Evolutionary conservation across 768 basidiomycete genomes (phyloP), one percentile per base, ranked within the genome.

Genomic region (Auriscalpium vulgare): DNA sequence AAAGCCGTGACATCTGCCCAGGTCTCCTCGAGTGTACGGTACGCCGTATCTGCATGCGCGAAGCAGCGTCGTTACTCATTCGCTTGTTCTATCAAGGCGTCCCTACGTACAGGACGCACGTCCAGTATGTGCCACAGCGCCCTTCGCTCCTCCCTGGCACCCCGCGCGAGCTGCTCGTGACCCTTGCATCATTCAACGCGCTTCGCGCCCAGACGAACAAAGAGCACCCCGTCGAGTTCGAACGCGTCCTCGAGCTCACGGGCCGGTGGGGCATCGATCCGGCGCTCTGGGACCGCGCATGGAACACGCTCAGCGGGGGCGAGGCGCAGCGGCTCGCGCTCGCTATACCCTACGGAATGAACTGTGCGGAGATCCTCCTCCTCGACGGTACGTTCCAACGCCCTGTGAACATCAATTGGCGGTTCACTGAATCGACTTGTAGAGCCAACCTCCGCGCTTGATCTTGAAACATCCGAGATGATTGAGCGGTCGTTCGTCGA

Each of bases 391-490:
- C 14, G 50, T 48, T 8, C 43, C 53, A 40, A 48, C 45, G n/a
- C 10, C 13, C 35, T 36, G 9, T 16, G 5, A 10, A 47, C 47
- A 34, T 17, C 45, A 36, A 45, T 50, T 55, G 35, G 14, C 56
- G 34, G 43, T 10, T 29, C 43, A 56, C 36, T 59, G 13, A 50
- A 14, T 35, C 37, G n/a, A 0, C 40, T 46, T 45, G 7, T 60
- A 95, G 93, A 95, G 69, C 93, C 93, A 1, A 95, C 93, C 0
- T 92, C 89, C 9, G 93, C 93, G 0, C 75, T 95, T 54, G 93
- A 95, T 68, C 73, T 81, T 14, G 77, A 78, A 36, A 80, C 85
- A 0, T 85, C 84, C 13, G 63, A 73, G 13, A 69, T 75, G 34
- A 88, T 95, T 2, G 93, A 95, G 66, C 70, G 76, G 47, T 78